A percentile compares a stretch with the other conserved stretches of the same genome.
These are phyloP conservation scores for Cercophora samala DNA, from an alignment of 495 filamentous ascomycete genomes.

Conservation along the genomic window DNA sequence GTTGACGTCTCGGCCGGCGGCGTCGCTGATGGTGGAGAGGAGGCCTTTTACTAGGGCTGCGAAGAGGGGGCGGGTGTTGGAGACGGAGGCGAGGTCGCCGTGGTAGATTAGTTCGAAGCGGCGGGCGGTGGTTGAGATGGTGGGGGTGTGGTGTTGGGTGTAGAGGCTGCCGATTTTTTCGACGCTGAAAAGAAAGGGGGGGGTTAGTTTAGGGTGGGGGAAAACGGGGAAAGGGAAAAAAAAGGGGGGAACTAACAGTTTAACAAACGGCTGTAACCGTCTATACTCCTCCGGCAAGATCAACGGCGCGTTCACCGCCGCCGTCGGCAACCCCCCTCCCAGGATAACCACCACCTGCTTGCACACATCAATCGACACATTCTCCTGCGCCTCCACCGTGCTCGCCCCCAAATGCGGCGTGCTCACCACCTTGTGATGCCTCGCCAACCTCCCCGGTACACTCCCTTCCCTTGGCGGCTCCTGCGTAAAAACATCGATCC, in stretches of 20 bases:
- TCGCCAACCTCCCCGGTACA: conserved; percentile 52
- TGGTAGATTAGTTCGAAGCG: conserved; percentile 68
- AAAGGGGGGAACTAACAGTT: conserved; percentile 33
- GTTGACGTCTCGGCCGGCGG: conserved; percentile 62
- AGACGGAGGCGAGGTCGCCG: conserved; percentile 58
- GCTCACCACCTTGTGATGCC: conserved; percentile 61
- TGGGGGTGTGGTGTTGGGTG: conserved; percentile 62
- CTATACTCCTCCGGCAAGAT: conserved; percentile 70
- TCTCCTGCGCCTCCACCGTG: conserved; percentile 74
- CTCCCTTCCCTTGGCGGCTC: conserved; percentile 55
- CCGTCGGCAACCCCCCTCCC: conserved; percentile 61
- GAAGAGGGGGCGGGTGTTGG: conserved; percentile 66
- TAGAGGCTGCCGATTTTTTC: conserved; percentile 69
- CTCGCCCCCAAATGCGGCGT: conserved; percentile 72
- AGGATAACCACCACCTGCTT: conserved; percentile 67
- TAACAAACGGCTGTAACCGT: conserved; percentile 66
- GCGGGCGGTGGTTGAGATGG: conserved; percentile 42
- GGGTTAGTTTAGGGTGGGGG: no score
- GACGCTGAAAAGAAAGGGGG: conserved; percentile 33
- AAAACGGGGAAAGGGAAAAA: no score
- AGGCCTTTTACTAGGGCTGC: conserved; percentile 69
- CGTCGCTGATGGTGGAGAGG: conserved; percentile 54
- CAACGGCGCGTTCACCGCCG: conserved; percentile 68
- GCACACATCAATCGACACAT: conserved; percentile 71
- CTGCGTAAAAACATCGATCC: conserved; percentile 69